Percentiles rank a stretch among this genome's conserved stretches.
These are phyloP conservation scores for Tulasnella sp. DNA, from an alignment of 768 basidiomycete genomes.

Conservation along the genomic window DNA sequence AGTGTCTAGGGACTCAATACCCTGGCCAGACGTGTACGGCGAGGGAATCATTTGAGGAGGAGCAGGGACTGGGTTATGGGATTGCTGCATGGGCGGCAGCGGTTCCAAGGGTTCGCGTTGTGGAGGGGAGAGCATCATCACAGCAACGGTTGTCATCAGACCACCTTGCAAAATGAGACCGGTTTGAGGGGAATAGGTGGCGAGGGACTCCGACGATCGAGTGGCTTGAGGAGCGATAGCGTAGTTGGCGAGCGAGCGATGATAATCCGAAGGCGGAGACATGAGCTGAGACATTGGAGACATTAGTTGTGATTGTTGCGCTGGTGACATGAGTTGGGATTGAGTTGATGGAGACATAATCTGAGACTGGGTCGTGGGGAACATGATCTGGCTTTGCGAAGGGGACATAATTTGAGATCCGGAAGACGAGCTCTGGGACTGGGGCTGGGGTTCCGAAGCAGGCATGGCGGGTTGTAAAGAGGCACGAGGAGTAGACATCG, in stretches of 20 bases:
- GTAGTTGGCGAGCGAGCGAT: slow-evolving; percentile 16
- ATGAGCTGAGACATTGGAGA: background rate
- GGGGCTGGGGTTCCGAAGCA: background rate
- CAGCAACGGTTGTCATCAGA: background rate
- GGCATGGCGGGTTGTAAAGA: background rate
- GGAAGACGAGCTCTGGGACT: background rate
- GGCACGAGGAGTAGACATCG: background rate
- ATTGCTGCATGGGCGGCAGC: slow-evolving; percentile 8
- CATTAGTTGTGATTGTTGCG: background rate
- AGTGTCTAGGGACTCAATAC: background rate
- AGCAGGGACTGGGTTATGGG: slow-evolving; percentile 1
- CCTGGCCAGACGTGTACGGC: slow-evolving; percentile 17
- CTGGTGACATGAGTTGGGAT: background rate
- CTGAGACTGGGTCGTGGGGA: background rate
- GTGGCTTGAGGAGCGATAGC: background rate
- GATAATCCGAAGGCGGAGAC: background rate
- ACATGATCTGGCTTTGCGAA: slow-evolving; percentile 3
- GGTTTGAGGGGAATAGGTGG: slow-evolving; percentile 5
- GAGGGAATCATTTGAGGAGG: slow-evolving; percentile 1
- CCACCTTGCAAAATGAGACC: background rate
- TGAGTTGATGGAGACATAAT: background rate
- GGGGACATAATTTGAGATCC: background rate
- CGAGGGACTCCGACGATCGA: background rate
- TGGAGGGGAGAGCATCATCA: slow-evolving; percentile 18
- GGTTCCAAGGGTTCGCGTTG: background rate